Evolutionary conservation across 345 rosid species (phyloP).

Genomic region (Pistacia integerrima): DNA sequence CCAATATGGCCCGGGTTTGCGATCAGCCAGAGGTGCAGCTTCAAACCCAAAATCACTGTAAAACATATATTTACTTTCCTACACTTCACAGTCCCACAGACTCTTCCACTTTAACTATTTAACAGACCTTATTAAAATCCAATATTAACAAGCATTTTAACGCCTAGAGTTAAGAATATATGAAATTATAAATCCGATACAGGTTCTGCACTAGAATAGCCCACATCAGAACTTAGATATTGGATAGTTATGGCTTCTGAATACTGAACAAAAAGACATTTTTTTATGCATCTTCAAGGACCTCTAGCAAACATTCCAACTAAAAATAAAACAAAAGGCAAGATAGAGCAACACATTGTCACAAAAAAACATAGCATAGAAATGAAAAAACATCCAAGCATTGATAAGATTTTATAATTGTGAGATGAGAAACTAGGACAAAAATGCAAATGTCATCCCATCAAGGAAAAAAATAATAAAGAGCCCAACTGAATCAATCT

Average conservation of each 20-base stretch:
- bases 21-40: too few relatives aligned
- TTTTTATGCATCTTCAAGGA: neutral
- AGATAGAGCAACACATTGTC: neutral
- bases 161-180: neutral
- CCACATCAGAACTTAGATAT: too few relatives aligned
- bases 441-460: slow-evolving; percentile 8
- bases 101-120: too few relatives aligned
- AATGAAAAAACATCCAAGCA: neutral
- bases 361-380: neutral
- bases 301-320: neutral
- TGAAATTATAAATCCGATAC: neutral
- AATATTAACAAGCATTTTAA: neutral
- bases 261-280: too few relatives aligned
- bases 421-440: neutral
- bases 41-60: too few relatives aligned
- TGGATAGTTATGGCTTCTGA: too few relatives aligned
- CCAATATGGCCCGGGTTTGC: too few relatives aligned
- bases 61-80: too few relatives aligned
- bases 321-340: neutral
- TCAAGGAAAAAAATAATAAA: slow-evolving; percentile 5
- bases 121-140: neutral
- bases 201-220: neutral
- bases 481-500: neutral
- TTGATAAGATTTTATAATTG: neutral
- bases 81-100: too few relatives aligned